Evolutionary conservation across 2,329 filamentous ascomycete genomes (phyloP).

Genomic region (Phialemoniopsis sp.): DNA sequence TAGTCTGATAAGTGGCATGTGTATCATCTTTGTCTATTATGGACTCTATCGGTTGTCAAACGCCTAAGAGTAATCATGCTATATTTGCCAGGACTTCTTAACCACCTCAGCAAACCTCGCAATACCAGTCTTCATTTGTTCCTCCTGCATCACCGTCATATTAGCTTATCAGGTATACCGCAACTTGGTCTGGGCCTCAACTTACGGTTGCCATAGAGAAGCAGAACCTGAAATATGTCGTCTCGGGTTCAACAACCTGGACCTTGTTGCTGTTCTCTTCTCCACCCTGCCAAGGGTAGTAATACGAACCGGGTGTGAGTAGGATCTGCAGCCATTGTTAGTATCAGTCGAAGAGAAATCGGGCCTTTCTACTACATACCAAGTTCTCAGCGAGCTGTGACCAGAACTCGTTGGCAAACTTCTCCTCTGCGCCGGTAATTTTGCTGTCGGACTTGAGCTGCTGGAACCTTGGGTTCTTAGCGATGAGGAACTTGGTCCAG

Average conservation of each 20-base stretch:
- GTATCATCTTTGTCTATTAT: no score
- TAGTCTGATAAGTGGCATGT: no score
- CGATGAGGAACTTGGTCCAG: slow-evolving; percentile 23
- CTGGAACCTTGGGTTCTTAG: slow-evolving; percentile 7
- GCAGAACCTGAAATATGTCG: slow-evolving; percentile 19
- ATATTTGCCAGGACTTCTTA: slow-evolving; percentile 2
- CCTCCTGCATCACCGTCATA: no score
- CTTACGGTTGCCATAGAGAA: slow-evolving; percentile 21
- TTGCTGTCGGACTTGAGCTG: neutral
- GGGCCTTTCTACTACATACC: no score
- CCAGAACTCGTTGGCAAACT: slow-evolving; percentile 14
- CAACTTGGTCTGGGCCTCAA: neutral
- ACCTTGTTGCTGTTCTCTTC: slow-evolving; percentile 17
- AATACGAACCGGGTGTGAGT: slow-evolving; percentile 23
- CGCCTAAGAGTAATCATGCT: no score
- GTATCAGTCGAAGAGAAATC: no score
- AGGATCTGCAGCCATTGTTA: slow-evolving; percentile 8
- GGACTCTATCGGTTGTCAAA: no score
- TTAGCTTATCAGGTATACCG: no score
- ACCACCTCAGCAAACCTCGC: slow-evolving; percentile 5
- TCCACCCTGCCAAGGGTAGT: slow-evolving; percentile 22
- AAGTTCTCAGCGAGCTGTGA: slow-evolving; percentile 10
- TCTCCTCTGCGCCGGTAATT: slow-evolving; percentile 15
- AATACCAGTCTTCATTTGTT: slow-evolving; percentile 10
- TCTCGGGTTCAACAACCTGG: slow-evolving; percentile 13